Conservation (phyloP, 2,329 filamentous ascomycete genomes). For the Pseudogymnoascus sp. region DNA sequence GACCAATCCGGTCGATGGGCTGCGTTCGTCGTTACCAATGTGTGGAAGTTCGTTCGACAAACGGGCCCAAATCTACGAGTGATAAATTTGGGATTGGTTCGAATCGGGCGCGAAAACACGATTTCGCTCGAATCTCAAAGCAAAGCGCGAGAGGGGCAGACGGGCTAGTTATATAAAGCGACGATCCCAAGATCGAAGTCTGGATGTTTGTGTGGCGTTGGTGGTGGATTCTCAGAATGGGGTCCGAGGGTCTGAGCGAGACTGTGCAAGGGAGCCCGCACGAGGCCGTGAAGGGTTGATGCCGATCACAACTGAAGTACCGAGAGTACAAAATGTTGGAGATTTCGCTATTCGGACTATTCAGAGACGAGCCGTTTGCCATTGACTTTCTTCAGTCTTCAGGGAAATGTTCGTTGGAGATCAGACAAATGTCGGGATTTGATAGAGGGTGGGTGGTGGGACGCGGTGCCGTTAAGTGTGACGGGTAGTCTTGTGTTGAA, state of each 20-base stretch:
- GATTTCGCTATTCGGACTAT: not conserved
- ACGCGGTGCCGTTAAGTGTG: not conserved
- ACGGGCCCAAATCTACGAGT: not conserved
- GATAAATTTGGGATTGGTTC: not conserved
- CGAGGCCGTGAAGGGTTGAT: not conserved
- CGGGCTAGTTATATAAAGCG: not conserved
- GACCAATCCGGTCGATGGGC: not conserved
- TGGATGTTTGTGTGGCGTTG: not conserved
- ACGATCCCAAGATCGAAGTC: not conserved
- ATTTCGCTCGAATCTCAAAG: not conserved
- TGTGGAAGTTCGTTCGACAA: not conserved
- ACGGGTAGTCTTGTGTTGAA: not conserved
- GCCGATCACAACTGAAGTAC: conserved; percentile 3
- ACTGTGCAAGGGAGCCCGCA: not conserved
- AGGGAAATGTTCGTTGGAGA: not conserved
- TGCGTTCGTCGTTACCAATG: not conserved
- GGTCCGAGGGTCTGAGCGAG: conserved; percentile 1
- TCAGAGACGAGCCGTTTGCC: not conserved
- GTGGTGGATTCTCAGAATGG: conserved; percentile 2
- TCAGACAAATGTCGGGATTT: not conserved
- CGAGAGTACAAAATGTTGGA: not conserved
- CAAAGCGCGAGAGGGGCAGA: not conserved
- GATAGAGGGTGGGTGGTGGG: not conserved
- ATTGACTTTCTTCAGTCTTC: not conserved
- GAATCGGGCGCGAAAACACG: not conserved